phyloP scores from a whole-genome alignment of 306 rosid genomes.

The Boehmeria nivea region DNA sequence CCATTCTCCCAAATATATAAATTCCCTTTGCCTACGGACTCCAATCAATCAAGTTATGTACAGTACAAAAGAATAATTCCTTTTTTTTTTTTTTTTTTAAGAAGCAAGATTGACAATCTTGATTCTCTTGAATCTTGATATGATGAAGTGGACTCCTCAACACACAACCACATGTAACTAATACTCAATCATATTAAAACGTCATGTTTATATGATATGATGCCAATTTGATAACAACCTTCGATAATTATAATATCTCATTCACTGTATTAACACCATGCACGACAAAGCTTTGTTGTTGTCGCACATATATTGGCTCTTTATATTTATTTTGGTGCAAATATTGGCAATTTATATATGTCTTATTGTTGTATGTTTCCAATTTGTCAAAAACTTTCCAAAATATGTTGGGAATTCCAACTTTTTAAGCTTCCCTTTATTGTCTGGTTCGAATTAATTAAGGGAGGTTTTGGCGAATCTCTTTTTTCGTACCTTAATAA shows the following conservation, averaged over 20 bases:
- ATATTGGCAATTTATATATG: too few relatives aligned
- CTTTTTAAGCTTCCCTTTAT: background rate
- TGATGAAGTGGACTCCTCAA: conserved; percentile 8
- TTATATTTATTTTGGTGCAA: background rate
- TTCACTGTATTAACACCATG: background rate
- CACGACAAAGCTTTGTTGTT: background rate
- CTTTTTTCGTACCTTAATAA: too few relatives aligned
- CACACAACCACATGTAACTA: background rate
- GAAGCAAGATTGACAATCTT: background rate
- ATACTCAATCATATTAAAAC: background rate
- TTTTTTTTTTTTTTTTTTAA: background rate
- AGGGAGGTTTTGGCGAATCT: background rate
- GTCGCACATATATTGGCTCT: background rate
- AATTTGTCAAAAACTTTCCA: too few relatives aligned
- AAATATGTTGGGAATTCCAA: background rate
- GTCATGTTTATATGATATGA: background rate
- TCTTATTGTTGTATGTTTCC: too few relatives aligned
- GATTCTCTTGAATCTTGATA: background rate
- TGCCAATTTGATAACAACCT: background rate
- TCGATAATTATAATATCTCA: background rate
- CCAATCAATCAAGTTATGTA: background rate
- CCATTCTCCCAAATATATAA: too few relatives aligned
- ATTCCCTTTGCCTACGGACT: background rate
- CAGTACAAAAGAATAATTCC: too few relatives aligned
- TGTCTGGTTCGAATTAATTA: background rate